A percentile compares a stretch with the other conserved stretches of the same genome.
Evolutionary conservation across 345 rosid species (phyloP).

Genomic region (Eutrema yunnanense): DNA sequence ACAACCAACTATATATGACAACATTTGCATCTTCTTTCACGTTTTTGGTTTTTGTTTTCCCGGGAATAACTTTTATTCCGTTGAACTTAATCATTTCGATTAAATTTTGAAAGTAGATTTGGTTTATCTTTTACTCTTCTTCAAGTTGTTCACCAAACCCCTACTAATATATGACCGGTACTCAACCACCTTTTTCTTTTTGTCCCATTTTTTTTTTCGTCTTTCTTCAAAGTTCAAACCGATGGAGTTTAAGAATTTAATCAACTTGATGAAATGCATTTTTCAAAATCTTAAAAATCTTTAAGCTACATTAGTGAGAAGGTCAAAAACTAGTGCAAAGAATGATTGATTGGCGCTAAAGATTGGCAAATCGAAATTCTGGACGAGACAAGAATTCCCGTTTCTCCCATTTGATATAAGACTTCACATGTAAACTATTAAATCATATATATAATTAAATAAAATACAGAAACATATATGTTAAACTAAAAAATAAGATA

Average conservation of each 20-base stretch:
- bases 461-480: too few species aligned
- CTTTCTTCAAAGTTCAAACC: neutral
- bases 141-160: slow-evolving; percentile 23
- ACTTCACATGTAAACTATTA: neutral
- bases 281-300: neutral
- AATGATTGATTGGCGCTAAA: neutral
- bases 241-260: neutral
- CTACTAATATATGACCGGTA: slow-evolving; percentile 1
- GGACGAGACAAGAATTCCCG: too few species aligned
- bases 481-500: too few species aligned
- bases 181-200: neutral
- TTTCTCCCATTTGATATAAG: neutral
- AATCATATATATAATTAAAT: too few species aligned
- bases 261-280: neutral
- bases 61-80: neutral
- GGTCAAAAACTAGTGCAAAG: neutral
- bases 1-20: neutral
- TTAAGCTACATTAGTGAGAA: neutral
- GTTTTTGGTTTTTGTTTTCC: neutral
- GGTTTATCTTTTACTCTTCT: slow-evolving; percentile 1
- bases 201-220: neutral
- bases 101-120: slow-evolving; percentile 1
- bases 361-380: neutral
- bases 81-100: neutral
- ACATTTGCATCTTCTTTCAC: slow-evolving; percentile 4